phyloP scores from a whole-genome alignment of 73 alveolate genomes.

The Paramecium tetraurelia region DNA sequence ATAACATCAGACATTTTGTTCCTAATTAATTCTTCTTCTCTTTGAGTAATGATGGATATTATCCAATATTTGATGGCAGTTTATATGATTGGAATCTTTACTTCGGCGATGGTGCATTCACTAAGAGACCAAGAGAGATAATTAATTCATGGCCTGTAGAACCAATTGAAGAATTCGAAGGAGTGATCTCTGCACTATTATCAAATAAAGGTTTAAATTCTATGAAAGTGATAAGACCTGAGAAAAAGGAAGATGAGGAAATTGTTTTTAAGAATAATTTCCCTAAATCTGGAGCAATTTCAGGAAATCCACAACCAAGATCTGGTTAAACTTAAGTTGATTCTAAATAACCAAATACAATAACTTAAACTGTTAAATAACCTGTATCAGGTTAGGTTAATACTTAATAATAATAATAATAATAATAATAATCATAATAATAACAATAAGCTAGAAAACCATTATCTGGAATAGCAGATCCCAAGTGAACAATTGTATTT shows the following conservation, averaged over 20 bases:
- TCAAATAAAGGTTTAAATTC: neutral
- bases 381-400: neutral
- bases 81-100: neutral
- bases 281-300: neutral
- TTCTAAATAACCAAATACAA: neutral
- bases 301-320: neutral
- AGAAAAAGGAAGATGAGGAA: neutral
- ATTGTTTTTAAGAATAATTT: neutral
- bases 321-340: neutral
- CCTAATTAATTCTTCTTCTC: slow-evolving; percentile 16
- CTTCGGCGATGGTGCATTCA: slow-evolving; percentile 17
- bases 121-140: neutral
- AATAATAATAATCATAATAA: neutral
- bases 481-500: neutral
- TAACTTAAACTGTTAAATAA: neutral
- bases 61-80: neutral
- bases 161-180: neutral
- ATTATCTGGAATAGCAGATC: neutral
- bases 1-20: neutral
- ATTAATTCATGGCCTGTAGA: slow-evolving; percentile 25
- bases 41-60: neutral
- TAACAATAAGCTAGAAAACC: neutral
- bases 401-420: neutral
- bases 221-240: neutral
- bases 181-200: neutral